Evolutionary conservation across 1,284 basidiomycete species (phyloP), one percentile per base, ranked within the genome.

Genomic region (Golubevia pallescens): DNA sequence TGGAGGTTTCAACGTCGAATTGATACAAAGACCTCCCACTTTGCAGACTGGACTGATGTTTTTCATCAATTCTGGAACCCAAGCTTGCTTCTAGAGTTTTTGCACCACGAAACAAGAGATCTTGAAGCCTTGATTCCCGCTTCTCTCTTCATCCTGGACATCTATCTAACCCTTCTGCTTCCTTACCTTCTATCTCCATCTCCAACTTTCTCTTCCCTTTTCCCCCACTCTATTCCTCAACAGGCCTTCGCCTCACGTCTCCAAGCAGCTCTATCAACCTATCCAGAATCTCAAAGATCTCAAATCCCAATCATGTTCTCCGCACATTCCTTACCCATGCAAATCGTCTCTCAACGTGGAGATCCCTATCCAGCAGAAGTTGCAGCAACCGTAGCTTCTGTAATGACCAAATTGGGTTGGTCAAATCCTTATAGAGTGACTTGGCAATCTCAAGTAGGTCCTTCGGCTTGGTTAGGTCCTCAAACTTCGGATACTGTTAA

Each of bases 391-490:
- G 97, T 84, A 1, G 70, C 75, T 21, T 75, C 70, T 0, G 81
- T 84, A 54, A 85, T 85, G 82, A 73, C 70, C 6, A 60, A 68
- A 32, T 71, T 85, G 56, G 80, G 82, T 38, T 82, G 78, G 78
- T 67, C 66, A 61, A 84, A 85, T 68, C 82, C 82, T 0, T n/a
- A n/a, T n/a, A n/a, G 97, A 24, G 89, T 99, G 60, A 94, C 96
- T 2, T 99, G 97, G 97, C 97, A 99, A 88, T 94, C 92, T 19
- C 93, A 98, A 86, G 97, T 99, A 53, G 97, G 97, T 1, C 97
- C 97, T 2, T 92, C 92, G 51, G 93, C 95, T 24, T 99, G 97
- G 97, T 93, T 99, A 89, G 97, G 97, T 1, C 94, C 94, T 87
- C 95, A 99, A 87, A 99, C 97, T 0, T 89, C 90, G 48, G 93